These are phyloP conservation scores for Ceratocystis papillata DNA, from an alignment of 2,329 filamentous ascomycete genomes.

Conservation along the genomic window DNA sequence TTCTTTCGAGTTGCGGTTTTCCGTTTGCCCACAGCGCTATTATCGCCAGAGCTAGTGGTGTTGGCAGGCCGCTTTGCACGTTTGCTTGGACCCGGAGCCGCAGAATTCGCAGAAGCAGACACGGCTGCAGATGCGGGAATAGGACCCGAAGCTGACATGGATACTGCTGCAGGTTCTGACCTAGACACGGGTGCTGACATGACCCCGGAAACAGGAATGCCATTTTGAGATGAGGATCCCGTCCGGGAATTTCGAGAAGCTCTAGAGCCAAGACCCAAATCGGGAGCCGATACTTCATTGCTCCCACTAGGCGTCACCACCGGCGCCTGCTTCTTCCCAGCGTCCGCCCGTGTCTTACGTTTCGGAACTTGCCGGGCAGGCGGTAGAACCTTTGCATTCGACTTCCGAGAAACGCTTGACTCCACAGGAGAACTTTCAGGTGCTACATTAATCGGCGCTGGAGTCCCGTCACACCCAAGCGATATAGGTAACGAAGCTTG, in stretches of 20 bases:
- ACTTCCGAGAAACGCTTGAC: constrained; percentile 20
- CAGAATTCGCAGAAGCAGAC: constrained; percentile 10
- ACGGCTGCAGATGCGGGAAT: constrained; percentile 13
- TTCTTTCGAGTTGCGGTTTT: constrained; percentile 60
- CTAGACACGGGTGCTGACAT: constrained; percentile 47
- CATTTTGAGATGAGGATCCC: constrained; percentile 27
- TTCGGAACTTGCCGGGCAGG: constrained; percentile 32
- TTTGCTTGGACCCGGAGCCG: constrained; percentile 37
- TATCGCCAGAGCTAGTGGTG: constrained; percentile 49
- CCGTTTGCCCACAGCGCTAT: constrained; percentile 59
- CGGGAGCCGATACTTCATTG: constrained; percentile 28
- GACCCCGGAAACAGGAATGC: constrained; percentile 34
- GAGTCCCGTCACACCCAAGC: not conserved
- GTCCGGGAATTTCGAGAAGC: not conserved
- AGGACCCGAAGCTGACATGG: not conserved
- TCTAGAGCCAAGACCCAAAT: constrained; percentile 23
- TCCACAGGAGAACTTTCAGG: not conserved
- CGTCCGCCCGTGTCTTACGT: constrained; percentile 39
- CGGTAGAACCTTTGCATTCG: constrained; percentile 33
- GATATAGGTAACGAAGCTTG: constrained; percentile 7
- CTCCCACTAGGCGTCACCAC: constrained; percentile 23
- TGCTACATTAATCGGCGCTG: not conserved
- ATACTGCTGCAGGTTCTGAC: constrained; percentile 4
- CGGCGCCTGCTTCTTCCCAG: constrained; percentile 32
- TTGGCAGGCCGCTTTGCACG: constrained; percentile 59